These are phyloP conservation scores for Trichosporon sp. DNA, from an alignment of 1,284 basidiomycete genomes.

Conservation along the genomic window DNA sequence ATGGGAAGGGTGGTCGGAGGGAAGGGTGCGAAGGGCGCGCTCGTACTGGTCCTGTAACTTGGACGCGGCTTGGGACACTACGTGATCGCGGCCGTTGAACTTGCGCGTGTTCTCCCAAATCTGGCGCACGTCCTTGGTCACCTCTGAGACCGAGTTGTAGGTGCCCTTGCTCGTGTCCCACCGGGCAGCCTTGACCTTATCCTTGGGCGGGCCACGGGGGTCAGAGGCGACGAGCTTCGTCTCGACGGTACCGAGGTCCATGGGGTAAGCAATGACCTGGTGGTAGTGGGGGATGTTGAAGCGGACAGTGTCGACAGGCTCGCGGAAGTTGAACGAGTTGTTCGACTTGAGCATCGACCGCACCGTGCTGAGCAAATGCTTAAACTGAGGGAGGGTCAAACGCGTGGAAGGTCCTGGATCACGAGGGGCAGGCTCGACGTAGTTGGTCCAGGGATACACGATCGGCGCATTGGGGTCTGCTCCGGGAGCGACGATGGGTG, in stretches of 20 bases:
- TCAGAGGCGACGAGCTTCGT: constrained; percentile 78
- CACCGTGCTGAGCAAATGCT: constrained; percentile 77
- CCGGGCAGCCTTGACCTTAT: constrained; percentile 63
- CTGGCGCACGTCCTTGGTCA: constrained; percentile 76
- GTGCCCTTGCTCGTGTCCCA: constrained; percentile 65
- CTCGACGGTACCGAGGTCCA: constrained; percentile 95
- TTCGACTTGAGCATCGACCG: constrained; percentile 78
- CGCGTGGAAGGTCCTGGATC: constrained; percentile 48
- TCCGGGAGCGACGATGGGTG: constrained; percentile 18
- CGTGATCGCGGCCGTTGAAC: constrained; percentile 92
- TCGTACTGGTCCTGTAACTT: constrained; percentile 83
- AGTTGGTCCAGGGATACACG: constrained; percentile 38
- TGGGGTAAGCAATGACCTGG: constrained; percentile 82
- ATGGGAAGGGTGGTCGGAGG: constrained; percentile 61
- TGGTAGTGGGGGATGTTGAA: constrained; percentile 91
- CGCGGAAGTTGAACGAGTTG: constrained; percentile 77
- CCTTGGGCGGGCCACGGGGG: constrained; percentile 59
- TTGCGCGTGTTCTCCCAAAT: constrained; percentile 86
- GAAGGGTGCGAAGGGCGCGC: constrained; percentile 76
- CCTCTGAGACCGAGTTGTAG: constrained; percentile 74
- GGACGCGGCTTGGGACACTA: constrained; percentile 75
- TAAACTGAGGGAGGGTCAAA: constrained; percentile 66
- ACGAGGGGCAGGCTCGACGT: constrained; percentile 43
- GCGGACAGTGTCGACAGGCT: constrained; percentile 87
- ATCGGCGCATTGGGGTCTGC: constrained; percentile 24